phyloP scores from a whole-genome alignment of 208 protist species.

The Crithidia sp. region DNA sequence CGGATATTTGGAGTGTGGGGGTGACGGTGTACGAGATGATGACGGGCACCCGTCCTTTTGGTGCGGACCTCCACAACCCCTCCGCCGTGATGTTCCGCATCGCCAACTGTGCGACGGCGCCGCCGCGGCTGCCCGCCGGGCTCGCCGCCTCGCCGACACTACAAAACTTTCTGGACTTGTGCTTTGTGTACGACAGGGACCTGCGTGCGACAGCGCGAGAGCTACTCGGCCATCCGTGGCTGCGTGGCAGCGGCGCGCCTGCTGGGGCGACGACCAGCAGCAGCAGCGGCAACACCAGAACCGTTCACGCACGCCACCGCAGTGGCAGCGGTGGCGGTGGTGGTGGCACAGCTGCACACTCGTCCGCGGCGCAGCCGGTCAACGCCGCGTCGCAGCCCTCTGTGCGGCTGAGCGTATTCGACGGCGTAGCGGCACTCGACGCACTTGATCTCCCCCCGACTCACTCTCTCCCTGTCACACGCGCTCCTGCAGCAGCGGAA shows the following conservation, averaged over 20 bases:
- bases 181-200: conserved; percentile 71
- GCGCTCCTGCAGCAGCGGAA: background rate
- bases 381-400: background rate
- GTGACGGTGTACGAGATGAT: conserved; percentile 90
- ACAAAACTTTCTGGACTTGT: conserved; percentile 73
- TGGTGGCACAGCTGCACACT: no score
- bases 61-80: conserved; percentile 53
- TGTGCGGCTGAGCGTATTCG: conserved; percentile 26
- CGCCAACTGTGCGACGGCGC: conserved; percentile 44
- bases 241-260: conserved; percentile 16
- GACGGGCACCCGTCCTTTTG: conserved; percentile 76
- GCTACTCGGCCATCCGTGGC: conserved; percentile 75
- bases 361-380: no score
- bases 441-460: conserved; percentile 26
- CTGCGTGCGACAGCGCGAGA: conserved; percentile 66
- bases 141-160: conserved; percentile 48
- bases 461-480: background rate
- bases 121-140: conserved; percentile 56
- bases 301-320: no score
- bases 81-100: conserved; percentile 79
- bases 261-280: background rate
- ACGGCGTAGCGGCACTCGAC: conserved; percentile 34
- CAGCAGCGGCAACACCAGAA: background rate
- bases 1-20: conserved; percentile 88
- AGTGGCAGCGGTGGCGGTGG: no score